Percentiles rank a stretch among this genome's conserved stretches.
Conservation (phyloP, 371 early-diverging fungal species). For the Apophysomyces ossiformis region DNA sequence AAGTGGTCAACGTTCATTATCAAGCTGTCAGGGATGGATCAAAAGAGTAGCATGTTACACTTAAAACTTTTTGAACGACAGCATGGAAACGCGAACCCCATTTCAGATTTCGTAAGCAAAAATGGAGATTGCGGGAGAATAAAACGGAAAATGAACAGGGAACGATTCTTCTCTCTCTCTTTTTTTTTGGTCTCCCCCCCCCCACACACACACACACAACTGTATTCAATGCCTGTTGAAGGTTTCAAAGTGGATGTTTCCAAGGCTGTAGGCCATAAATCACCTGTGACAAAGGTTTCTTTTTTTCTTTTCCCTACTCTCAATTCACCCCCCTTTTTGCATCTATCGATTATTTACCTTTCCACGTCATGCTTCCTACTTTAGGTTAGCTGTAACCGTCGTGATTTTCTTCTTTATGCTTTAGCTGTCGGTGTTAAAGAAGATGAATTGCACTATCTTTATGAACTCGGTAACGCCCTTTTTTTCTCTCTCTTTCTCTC, state of each 20-base stretch:
- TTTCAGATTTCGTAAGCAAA: conserved; percentile 6
- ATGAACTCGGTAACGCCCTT: conserved; percentile 60
- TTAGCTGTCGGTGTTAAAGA: conserved; percentile 63
- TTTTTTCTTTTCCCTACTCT: neutral
- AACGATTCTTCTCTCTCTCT: neutral
- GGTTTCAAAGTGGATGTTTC: conserved; percentile 32
- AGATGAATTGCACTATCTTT: conserved; percentile 63
- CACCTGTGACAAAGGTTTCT: conserved; percentile 20
- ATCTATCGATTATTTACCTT: too few species aligned
- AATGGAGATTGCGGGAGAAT: neutral
- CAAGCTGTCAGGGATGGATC: too few species aligned
- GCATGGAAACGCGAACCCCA: too few species aligned
- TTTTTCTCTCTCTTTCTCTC: neutral
- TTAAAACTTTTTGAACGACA: too few species aligned
- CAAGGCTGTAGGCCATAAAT: conserved; percentile 39
- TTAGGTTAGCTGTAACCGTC: conserved; percentile 59
- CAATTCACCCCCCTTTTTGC: too few species aligned
- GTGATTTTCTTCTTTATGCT: conserved; percentile 73
- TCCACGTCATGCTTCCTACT: too few species aligned
- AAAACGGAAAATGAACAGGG: neutral
- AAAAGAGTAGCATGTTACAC: too few species aligned
- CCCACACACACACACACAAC: neutral
- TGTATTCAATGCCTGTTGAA: conserved; percentile 30
- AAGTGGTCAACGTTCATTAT: too few species aligned
- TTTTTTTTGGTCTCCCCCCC: neutral